Base-by-base conservation (phyloP, 2,329 filamentous ascomycete genomes). In the Huntiella decipiens region DNA sequence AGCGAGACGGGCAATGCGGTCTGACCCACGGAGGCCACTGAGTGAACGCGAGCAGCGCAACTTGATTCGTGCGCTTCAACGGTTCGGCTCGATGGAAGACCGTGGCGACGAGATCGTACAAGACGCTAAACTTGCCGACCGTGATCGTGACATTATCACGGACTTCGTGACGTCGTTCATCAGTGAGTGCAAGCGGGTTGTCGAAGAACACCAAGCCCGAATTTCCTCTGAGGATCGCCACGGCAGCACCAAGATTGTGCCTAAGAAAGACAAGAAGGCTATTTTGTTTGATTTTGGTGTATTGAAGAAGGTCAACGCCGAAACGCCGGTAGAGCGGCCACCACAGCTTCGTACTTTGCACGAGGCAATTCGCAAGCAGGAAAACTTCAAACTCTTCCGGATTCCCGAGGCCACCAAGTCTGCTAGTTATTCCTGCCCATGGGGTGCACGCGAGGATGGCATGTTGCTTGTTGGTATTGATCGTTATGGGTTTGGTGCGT, bases 191-290 rank as follows among this genome's bases (percentile, higher is more conserved):
- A 66, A 68, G 38, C 63, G 73, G 46, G 74, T 75, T 6, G 69
- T 81, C 43, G 74, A 77, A 5, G 68, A 68, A 32, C 80, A 85
- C 54, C 81, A 73, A 51, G 77, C 79, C 16, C 75, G 75, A 49
- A 70, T 92, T 13, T 73, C 86, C 32, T 77, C 81, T 51, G 84
- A 86, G 56, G 85, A 94, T 54, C 83, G 91, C 60, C 28, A 32
- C 8, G 76, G 81, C 52, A 71, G 74, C 0, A 84, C 84, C 57
- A 92, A 91, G 58, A 71, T 77, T 2, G 63, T 92, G 46, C 93
- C 88, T 0, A 95, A 96, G 66, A 98, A 98, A 61, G 91, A 98
- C 58, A 85, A 85, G 61, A 98, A 98, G 62, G 91, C 91, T 1
- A 84, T 98, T 13, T 67, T 98, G 38, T 95, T 98, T 55, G 87